phyloP scores from a whole-genome alignment of 768 basidiomycete genomes.

The Tremella yokohamensis region DNA sequence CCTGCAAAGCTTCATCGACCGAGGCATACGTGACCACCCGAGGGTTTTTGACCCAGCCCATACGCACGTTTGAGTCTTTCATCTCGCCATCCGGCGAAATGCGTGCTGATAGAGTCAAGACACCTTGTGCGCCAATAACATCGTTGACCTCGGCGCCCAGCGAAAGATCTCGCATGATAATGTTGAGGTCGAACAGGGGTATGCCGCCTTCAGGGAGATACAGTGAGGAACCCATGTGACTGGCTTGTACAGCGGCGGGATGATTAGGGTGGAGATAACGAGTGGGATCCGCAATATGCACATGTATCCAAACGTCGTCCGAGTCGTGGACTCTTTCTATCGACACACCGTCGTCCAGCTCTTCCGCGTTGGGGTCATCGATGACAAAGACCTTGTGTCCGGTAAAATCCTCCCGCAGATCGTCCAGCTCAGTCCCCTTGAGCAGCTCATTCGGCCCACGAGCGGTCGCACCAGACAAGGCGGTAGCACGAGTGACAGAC shows the following conservation, averaged over 20 bases:
- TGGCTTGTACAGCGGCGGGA: slow-evolving; percentile 61
- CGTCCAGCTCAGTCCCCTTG: slow-evolving; percentile 36
- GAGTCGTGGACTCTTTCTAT: slow-evolving; percentile 65
- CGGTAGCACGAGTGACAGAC: not conserved
- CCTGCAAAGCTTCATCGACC: slow-evolving; percentile 56
- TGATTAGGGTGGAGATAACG: slow-evolving; percentile 70
- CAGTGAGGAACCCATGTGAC: slow-evolving; percentile 55
- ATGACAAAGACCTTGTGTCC: slow-evolving; percentile 69
- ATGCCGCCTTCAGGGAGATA: slow-evolving; percentile 67
- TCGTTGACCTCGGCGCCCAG: slow-evolving; percentile 52
- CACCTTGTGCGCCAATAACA: slow-evolving; percentile 55
- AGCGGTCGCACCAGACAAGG: slow-evolving; percentile 4
- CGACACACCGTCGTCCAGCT: slow-evolving; percentile 91
- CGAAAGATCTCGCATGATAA: slow-evolving; percentile 54
- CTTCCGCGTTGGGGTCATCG: slow-evolving; percentile 72
- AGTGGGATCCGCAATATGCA: slow-evolving; percentile 91
- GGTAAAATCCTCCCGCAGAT: slow-evolving; percentile 34
- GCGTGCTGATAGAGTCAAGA: slow-evolving; percentile 76
- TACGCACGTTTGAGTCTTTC: slow-evolving; percentile 64
- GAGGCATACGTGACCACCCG: slow-evolving; percentile 63
- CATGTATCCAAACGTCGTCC: slow-evolving; percentile 70
- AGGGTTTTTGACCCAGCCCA: slow-evolving; percentile 71
- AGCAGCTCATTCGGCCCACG: slow-evolving; percentile 11
- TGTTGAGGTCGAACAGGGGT: slow-evolving; percentile 67
- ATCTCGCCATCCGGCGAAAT: slow-evolving; percentile 62